These are phyloP conservation scores for Tylopilus plumbeoviolaceoides DNA, from an alignment of 768 basidiomycete genomes.

Conservation along the genomic window DNA sequence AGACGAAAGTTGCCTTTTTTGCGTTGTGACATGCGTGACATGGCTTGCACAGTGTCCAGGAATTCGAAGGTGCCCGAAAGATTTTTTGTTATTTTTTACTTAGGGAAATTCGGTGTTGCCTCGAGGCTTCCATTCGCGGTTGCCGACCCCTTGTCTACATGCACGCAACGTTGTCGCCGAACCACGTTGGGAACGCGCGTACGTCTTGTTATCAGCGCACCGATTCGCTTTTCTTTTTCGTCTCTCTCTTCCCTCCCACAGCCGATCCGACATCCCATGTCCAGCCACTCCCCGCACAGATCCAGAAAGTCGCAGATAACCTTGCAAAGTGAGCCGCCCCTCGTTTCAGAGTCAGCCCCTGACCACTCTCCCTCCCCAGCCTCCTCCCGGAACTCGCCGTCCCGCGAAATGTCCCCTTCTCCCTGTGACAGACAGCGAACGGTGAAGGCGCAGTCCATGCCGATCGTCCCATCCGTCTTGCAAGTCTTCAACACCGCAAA, in stretches of 20 bases:
- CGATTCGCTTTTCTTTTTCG: slow-evolving; percentile 33
- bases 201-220: slow-evolving; percentile 29
- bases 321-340: slow-evolving; percentile 44
- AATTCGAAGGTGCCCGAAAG: no score
- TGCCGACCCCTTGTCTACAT: slow-evolving; percentile 26
- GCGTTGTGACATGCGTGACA: background rate
- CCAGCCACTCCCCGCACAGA: slow-evolving; percentile 58
- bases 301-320: slow-evolving; percentile 46
- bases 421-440: slow-evolving; percentile 49
- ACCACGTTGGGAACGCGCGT: slow-evolving; percentile 70
- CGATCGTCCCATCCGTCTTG: slow-evolving; percentile 54
- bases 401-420: slow-evolving; percentile 42
- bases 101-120: slow-evolving; percentile 23
- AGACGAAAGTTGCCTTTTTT: no score
- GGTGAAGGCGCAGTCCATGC: slow-evolving; percentile 57
- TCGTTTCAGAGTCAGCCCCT: background rate
- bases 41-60: no score
- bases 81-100: no score
- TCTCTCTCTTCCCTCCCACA: slow-evolving; percentile 9
- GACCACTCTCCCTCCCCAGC: slow-evolving; percentile 5
- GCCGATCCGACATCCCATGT: slow-evolving; percentile 38
- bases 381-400: slow-evolving; percentile 29
- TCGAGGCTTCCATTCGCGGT: slow-evolving; percentile 53
- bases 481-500: slow-evolving; percentile 53
- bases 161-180: slow-evolving; percentile 37